phyloP scores from a whole-genome alignment of 176 grass and related monocot genomes.

The Avena insularis region DNA sequence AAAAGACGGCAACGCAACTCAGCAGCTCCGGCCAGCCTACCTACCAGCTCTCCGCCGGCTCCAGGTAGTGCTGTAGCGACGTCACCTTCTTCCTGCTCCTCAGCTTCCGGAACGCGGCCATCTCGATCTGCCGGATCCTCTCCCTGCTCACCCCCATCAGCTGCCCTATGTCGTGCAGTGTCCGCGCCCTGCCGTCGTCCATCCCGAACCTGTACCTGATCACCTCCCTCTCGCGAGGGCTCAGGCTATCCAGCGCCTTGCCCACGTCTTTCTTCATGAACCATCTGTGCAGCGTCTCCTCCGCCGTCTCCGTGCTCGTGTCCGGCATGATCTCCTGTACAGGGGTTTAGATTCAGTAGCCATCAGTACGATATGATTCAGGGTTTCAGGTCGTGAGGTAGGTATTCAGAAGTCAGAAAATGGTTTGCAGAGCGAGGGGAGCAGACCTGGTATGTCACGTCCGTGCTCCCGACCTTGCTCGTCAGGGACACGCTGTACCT shows the following conservation, averaged over 20 bases:
- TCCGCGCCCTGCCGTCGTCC: slow-evolving; percentile 67
- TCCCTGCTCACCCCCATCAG: slow-evolving; percentile 82
- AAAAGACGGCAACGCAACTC: not conserved
- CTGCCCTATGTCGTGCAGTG: slow-evolving; percentile 79
- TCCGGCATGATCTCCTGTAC: slow-evolving; percentile 77
- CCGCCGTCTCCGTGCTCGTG: slow-evolving; percentile 67
- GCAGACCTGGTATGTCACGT: slow-evolving; percentile 72
- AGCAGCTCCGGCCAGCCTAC: not conserved
- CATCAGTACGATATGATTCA: not conserved
- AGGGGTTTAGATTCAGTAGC: slow-evolving; percentile 2
- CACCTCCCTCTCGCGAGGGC: slow-evolving; percentile 67
- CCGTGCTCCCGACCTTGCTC: slow-evolving; percentile 62
- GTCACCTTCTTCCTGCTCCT: slow-evolving; percentile 69
- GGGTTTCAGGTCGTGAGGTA: not conserved
- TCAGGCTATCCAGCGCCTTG: slow-evolving; percentile 69
- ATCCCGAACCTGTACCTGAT: slow-evolving; percentile 79
- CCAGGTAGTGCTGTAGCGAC: slow-evolving; percentile 66
- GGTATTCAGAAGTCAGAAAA: not conserved
- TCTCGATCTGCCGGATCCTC: slow-evolving; percentile 86
- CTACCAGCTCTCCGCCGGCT: slow-evolving; percentile 62
- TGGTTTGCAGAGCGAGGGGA: not conserved
- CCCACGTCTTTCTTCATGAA: slow-evolving; percentile 69
- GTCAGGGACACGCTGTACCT: slow-evolving; percentile 71
- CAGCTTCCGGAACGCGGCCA: slow-evolving; percentile 82
- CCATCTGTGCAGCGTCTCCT: slow-evolving; percentile 67